phyloP scores from a whole-genome alignment of 2,329 filamentous ascomycete species.

The Aspergillus sclerotialis region DNA sequence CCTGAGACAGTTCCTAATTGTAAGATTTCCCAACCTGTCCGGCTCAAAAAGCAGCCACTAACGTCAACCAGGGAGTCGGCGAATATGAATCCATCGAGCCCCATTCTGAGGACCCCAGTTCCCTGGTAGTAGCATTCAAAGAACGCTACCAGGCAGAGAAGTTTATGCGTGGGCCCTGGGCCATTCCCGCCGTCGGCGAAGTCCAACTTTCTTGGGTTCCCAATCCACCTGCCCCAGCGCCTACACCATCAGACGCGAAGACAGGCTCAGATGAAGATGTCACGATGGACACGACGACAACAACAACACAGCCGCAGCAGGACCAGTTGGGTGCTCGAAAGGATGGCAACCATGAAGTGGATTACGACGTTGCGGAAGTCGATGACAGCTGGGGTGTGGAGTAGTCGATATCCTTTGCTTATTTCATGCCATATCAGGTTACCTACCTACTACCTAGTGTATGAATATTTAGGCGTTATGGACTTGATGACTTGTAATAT shows the following conservation, averaged over 20 bases:
- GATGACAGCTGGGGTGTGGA: conserved; percentile 38
- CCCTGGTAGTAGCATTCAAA: conserved; percentile 40
- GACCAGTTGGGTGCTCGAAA: conserved; percentile 11
- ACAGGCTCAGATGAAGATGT: conserved; percentile 19
- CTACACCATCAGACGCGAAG: conserved; percentile 15
- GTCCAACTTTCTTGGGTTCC: conserved; percentile 51
- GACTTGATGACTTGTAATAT: no score
- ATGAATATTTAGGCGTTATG: no score
- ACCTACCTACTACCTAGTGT: not conserved
- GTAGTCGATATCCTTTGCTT: conserved; percentile 3
- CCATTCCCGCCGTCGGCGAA: conserved; percentile 47
- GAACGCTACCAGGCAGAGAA: conserved; percentile 49
- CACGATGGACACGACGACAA: conserved; percentile 25
- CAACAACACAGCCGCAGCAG: conserved; percentile 9
- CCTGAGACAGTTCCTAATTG: conserved; percentile 50
- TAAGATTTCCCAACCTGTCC: conserved; percentile 19
- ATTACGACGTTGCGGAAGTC: conserved; percentile 46
- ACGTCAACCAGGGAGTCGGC: conserved; percentile 33
- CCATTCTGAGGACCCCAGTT: conserved; percentile 32
- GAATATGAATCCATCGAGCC: conserved; percentile 41
- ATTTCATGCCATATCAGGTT: conserved; percentile 2
- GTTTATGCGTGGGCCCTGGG: conserved; percentile 41
- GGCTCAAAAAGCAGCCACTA: conserved; percentile 9
- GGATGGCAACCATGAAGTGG: conserved; percentile 31
- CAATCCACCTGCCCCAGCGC: conserved; percentile 22